phyloP scores from a whole-genome alignment of 1,139 yeast species.

The Geotrichum reessii region DNA sequence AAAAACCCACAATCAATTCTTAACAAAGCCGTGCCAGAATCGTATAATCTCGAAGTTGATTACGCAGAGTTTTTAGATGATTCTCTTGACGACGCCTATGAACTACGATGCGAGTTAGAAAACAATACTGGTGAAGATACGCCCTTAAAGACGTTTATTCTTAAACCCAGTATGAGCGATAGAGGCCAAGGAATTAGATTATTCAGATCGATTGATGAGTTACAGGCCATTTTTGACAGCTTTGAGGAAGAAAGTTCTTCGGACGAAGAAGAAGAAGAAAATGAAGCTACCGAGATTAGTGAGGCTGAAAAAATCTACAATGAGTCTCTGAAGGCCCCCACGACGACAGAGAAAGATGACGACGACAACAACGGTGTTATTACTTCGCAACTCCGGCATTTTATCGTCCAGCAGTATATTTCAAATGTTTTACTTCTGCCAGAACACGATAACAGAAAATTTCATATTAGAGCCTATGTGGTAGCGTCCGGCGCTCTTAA shows the following conservation, averaged over 20 bases:
- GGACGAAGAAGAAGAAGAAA: slow-evolving; percentile 49
- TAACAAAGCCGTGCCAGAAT: slow-evolving; percentile 58
- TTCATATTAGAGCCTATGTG: slow-evolving; percentile 86
- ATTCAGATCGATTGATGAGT: slow-evolving; percentile 68
- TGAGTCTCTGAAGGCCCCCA: slow-evolving; percentile 41
- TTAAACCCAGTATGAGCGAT: slow-evolving; percentile 96
- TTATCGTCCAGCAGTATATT: slow-evolving; percentile 78
- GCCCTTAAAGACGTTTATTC: slow-evolving; percentile 58
- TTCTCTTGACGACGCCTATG: slow-evolving; percentile 85
- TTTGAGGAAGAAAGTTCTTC: slow-evolving; percentile 65
- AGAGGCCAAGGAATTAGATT: slow-evolving; percentile 92
- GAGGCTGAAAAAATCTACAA: slow-evolving; percentile 28
- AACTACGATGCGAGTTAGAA: slow-evolving; percentile 71
- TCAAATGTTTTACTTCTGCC: slow-evolving; percentile 59
- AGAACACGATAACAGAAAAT: slow-evolving; percentile 62
- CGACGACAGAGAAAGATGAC: neutral
- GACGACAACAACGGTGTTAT: slow-evolving; percentile 43
- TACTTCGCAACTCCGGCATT: slow-evolving; percentile 83
- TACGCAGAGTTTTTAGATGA: slow-evolving; percentile 95
- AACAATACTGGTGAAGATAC: slow-evolving; percentile 37
- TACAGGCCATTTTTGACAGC: slow-evolving; percentile 76
- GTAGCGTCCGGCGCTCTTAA: slow-evolving; percentile 64
- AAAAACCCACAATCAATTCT: slow-evolving; percentile 69
- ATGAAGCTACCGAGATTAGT: slow-evolving; percentile 33
- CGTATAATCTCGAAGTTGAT: slow-evolving; percentile 81